phyloP scores from a whole-genome alignment of 495 filamentous ascomycete species.

The Xylaria grammica region DNA sequence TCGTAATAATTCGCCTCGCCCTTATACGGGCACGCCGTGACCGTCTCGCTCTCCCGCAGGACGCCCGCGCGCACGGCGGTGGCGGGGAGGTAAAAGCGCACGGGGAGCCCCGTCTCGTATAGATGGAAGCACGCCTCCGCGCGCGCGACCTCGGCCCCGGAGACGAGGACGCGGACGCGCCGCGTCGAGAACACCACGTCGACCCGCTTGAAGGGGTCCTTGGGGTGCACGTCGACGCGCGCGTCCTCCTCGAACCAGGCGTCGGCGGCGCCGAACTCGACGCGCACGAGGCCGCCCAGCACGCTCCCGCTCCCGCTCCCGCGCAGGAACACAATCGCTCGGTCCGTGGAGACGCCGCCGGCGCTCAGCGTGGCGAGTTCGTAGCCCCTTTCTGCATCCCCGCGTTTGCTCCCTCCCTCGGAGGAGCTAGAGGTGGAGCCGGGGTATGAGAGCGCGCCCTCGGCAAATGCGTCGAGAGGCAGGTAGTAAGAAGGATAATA shows the following conservation, averaged over 20 bases:
- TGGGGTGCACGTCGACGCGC: constrained; percentile 62
- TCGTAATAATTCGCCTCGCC: constrained; percentile 58
- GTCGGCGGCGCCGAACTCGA: constrained; percentile 40
- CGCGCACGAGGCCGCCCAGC: constrained; percentile 24
- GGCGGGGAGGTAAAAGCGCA: constrained; percentile 58
- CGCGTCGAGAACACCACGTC: constrained; percentile 58
- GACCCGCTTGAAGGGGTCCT: constrained; percentile 66
- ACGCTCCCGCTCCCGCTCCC: neutral
- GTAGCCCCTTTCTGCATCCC: neutral
- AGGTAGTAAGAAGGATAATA: constrained; percentile 39
- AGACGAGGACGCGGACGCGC: constrained; percentile 23
- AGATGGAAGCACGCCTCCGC: constrained; percentile 53
- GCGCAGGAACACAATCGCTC: constrained; percentile 26
- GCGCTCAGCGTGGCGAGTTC: constrained; percentile 5
- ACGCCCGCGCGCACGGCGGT: constrained; percentile 46
- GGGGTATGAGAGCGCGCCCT: neutral
- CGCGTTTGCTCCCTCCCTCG: neutral
- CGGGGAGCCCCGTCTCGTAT: constrained; percentile 56
- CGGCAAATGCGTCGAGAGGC: constrained; percentile 12
- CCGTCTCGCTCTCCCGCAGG: constrained; percentile 47
- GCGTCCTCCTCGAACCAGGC: constrained; percentile 66
- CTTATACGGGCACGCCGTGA: constrained; percentile 62
- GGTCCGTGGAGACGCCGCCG: constrained; percentile 17
- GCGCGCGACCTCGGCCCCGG: constrained; percentile 28
- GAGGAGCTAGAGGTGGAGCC: neutral